Conservation (phyloP, 768 basidiomycete genomes). For the Atractiella rhizophila region DNA sequence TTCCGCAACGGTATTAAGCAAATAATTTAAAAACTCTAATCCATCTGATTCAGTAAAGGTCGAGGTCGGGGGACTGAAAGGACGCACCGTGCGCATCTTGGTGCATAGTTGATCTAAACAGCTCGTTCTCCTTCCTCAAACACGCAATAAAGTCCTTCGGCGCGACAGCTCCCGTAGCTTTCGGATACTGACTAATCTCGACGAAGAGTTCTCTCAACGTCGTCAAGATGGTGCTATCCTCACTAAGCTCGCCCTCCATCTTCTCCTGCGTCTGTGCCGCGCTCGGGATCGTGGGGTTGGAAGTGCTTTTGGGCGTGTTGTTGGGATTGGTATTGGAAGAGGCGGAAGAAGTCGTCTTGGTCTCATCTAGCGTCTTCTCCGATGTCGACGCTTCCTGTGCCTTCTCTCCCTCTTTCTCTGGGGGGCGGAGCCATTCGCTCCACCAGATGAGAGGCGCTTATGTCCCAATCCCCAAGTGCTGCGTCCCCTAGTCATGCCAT, state of each 20-base stretch:
- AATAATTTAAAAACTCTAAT: conserved; percentile 89
- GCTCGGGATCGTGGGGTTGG: conserved; percentile 34
- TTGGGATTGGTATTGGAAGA: conserved; percentile 1
- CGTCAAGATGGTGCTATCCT: conserved; percentile 44
- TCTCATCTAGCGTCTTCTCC: not conserved
- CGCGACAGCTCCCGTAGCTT: conserved; percentile 55
- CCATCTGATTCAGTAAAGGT: too few relatives aligned
- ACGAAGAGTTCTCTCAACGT: conserved; percentile 79
- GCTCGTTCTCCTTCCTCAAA: conserved; percentile 71
- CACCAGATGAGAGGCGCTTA: not conserved
- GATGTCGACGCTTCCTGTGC: not conserved
- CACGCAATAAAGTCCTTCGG: conserved; percentile 83
- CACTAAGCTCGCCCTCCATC: not conserved
- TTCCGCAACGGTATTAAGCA: conserved; percentile 78
- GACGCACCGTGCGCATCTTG: conserved; percentile 98
- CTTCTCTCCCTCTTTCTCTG: not conserved
- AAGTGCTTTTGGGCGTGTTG: conserved; percentile 13
- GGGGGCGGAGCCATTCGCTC: not conserved
- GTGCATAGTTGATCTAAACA: conserved; percentile 72
- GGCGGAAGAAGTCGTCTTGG: too few relatives aligned
- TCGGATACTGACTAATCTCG: conserved; percentile 53
- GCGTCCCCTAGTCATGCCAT: too few relatives aligned
- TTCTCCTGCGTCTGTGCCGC: conserved; percentile 7
- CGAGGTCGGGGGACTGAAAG: too few relatives aligned
- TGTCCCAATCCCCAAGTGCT: not conserved